Evolutionary conservation across 176 grass and related monocot species (phyloP).

Genomic region (Oryza glaberrima): DNA sequence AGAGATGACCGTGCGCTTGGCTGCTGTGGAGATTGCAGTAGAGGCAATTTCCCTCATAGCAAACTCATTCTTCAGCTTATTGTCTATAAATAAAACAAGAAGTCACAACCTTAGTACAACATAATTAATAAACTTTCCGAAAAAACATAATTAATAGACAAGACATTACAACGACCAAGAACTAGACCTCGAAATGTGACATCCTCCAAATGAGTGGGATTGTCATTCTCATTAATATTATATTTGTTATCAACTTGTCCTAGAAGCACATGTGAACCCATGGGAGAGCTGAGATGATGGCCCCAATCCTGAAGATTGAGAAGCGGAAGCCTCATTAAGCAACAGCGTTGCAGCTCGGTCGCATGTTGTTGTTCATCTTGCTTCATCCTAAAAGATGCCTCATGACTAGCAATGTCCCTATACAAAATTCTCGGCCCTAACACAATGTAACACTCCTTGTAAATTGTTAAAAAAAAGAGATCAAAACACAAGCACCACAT

Average conservation of each 20-base stretch:
- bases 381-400: slow-evolving; percentile 69
- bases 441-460: background rate
- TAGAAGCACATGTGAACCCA: background rate
- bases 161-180: too few species aligned
- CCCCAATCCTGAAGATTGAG: slow-evolving; percentile 56
- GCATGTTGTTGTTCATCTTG: slow-evolving; percentile 71
- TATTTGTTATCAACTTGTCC: slow-evolving; percentile 40
- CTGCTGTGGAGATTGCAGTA: background rate
- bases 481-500: background rate
- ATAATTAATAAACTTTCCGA: too few species aligned
- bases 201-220: slow-evolving; percentile 37
- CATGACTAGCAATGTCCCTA: slow-evolving; percentile 47
- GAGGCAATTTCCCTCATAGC: slow-evolving; percentile 25
- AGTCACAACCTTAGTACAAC: background rate
- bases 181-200: slow-evolving; percentile 50
- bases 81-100: slow-evolving; percentile 47
- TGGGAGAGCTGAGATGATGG: slow-evolving; percentile 35
- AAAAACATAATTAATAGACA: too few species aligned
- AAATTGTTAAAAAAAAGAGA: background rate
- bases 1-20: slow-evolving; percentile 55
- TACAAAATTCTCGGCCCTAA: slow-evolving; percentile 66
- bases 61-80: slow-evolving; percentile 42
- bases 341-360: slow-evolving; percentile 57
- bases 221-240: slow-evolving; percentile 30
- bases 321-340: slow-evolving; percentile 68